These are phyloP conservation scores for Neodidymelliopsis sp. DNA, from an alignment of 2,329 filamentous ascomycete species.

Conservation along the genomic window DNA sequence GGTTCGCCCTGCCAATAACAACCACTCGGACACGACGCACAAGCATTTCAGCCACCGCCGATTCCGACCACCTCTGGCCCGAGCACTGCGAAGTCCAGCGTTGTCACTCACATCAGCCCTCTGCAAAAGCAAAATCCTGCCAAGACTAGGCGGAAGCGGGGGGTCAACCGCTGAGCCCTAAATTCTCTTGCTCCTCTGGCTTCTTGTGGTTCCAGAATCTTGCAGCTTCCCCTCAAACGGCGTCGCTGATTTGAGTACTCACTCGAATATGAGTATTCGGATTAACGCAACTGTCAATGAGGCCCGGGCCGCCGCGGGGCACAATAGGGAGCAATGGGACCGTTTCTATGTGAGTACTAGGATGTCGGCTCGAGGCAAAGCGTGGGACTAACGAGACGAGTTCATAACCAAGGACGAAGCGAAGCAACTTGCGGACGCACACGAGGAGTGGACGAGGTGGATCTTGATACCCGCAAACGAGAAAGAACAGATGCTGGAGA, in stretches of 20 bases:
- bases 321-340: slow-evolving; percentile 50
- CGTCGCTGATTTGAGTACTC: slow-evolving; percentile 29
- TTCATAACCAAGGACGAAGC: slow-evolving; percentile 50
- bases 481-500: slow-evolving; percentile 45
- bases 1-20: slow-evolving; percentile 40
- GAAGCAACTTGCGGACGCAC: slow-evolving; percentile 46
- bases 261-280: slow-evolving; percentile 46
- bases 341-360: slow-evolving; percentile 46
- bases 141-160: slow-evolving; percentile 49
- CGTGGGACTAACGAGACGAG: slow-evolving; percentile 37
- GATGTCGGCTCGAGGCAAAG: slow-evolving; percentile 16
- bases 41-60: slow-evolving; percentile 50
- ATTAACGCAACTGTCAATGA: slow-evolving; percentile 49
- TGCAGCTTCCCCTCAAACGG: slow-evolving; percentile 31
- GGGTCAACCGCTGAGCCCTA: slow-evolving; percentile 47
- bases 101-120: slow-evolving; percentile 49
- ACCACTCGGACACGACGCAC: slow-evolving; percentile 45
- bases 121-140: slow-evolving; percentile 46
- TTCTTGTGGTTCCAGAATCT: slow-evolving; percentile 41
- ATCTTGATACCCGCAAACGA: slow-evolving; percentile 48
- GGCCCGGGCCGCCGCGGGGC: slow-evolving; percentile 44
- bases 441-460: slow-evolving; percentile 49
- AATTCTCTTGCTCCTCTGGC: slow-evolving; percentile 47
- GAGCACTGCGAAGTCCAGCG: slow-evolving; percentile 43
- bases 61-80: slow-evolving; percentile 48